Conservation (phyloP, 1,284 basidiomycete species). For the Ustilago nuda region DNA sequence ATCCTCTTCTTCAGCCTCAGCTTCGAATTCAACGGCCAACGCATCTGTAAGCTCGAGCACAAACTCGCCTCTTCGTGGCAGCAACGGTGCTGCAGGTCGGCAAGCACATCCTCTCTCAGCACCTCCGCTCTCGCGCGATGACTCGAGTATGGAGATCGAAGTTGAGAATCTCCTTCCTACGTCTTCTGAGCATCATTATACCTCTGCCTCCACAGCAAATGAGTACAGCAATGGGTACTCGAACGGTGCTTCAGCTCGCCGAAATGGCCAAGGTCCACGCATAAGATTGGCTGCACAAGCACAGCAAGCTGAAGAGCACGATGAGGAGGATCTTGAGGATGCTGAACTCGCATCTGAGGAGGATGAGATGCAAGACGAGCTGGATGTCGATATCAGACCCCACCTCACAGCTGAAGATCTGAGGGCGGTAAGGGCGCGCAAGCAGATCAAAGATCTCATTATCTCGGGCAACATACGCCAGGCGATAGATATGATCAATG, state of each 20-base stretch:
- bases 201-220: constrained; percentile 23
- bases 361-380: constrained; percentile 23
- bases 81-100: constrained; percentile 15
- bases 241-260: not conserved
- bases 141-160: constrained; percentile 61
- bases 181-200: constrained; percentile 45
- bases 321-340: constrained; percentile 33
- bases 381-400: constrained; percentile 38
- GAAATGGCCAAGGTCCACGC: constrained; percentile 10
- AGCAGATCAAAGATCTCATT: constrained; percentile 75
- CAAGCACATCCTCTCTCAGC: constrained; percentile 58
- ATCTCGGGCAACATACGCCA: constrained; percentile 78
- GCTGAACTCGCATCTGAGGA: constrained; percentile 28
- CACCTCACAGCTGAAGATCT: constrained; percentile 44
- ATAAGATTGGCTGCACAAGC: constrained; percentile 5
- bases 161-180: constrained; percentile 55
- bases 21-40: constrained; percentile 13
- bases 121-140: constrained; percentile 55
- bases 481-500: constrained; percentile 77
- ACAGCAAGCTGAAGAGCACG: not conserved
- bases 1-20: constrained; percentile 4
- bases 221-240: constrained; percentile 32
- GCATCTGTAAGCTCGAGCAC: not conserved
- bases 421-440: constrained; percentile 32
- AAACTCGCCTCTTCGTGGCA: constrained; percentile 2